Evolutionary conservation across 1,139 yeast species (phyloP).

Genomic region (Arxiozyma heterogenica): DNA sequence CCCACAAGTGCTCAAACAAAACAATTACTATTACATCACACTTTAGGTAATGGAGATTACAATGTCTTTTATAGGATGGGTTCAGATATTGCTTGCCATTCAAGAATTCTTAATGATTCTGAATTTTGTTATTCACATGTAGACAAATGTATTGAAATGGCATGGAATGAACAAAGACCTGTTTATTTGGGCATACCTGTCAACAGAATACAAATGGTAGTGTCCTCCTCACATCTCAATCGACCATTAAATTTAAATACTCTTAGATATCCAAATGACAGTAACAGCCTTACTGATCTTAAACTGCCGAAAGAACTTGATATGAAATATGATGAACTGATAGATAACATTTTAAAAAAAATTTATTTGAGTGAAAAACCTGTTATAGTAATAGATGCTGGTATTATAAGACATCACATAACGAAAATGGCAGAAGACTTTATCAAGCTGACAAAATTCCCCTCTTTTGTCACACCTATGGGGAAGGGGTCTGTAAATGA

Average conservation of each 20-base stretch:
- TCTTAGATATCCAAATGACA: not conserved
- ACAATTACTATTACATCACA: conserved; percentile 47
- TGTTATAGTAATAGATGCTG: conserved; percentile 72
- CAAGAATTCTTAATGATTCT: conserved; percentile 51
- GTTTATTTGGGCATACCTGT: conserved; percentile 78
- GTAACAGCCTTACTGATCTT: conserved; percentile 42
- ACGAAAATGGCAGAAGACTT: conserved; percentile 48
- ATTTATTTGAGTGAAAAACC: conserved; percentile 53
- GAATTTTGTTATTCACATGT: conserved; percentile 54
- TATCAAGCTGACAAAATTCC: conserved; percentile 64
- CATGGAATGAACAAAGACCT: conserved; percentile 65
- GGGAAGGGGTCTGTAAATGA: conserved; percentile 78
- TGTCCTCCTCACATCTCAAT: conserved; percentile 44
- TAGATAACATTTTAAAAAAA: conserved; percentile 45
- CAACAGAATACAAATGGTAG: conserved; percentile 54
- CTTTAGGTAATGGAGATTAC: conserved; percentile 77
- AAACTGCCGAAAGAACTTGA: conserved; percentile 42
- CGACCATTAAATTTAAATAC: conserved; percentile 49
- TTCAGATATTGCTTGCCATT: conserved; percentile 51
- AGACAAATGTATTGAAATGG: conserved; percentile 61
- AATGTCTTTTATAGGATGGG: conserved; percentile 68
- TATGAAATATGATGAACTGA: conserved; percentile 40
- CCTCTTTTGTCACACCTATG: conserved; percentile 83
- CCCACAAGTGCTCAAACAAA: conserved; percentile 51
- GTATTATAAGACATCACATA: conserved; percentile 67